A percentile compares a stretch with the other conserved stretches of the same genome.
Conservation (phyloP, 306 rosid genomes). For the Malus orientalis region DNA sequence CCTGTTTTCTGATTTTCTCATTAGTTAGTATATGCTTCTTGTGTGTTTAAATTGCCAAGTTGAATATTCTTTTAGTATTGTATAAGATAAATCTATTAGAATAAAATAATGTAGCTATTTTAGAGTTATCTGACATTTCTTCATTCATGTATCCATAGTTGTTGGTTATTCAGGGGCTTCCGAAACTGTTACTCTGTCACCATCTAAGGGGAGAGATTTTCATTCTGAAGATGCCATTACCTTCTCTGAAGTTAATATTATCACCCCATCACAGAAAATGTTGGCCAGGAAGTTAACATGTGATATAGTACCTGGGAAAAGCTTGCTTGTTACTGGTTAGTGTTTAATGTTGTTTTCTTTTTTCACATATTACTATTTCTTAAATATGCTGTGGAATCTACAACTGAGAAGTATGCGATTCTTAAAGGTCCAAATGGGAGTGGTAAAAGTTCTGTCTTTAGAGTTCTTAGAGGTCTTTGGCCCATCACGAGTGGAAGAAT, state of each 20-base stretch:
- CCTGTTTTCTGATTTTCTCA: not conserved
- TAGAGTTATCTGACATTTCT: not conserved
- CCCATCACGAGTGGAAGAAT: slow-evolving; percentile 73
- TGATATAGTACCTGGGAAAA: slow-evolving; percentile 60
- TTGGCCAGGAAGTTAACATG: slow-evolving; percentile 83
- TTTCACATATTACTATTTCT: not conserved
- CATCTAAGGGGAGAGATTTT: slow-evolving; percentile 33
- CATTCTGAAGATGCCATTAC: slow-evolving; percentile 53
- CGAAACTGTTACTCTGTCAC: slow-evolving; percentile 21
- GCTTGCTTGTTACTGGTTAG: slow-evolving; percentile 96
- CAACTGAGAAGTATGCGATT: slow-evolving; percentile 14
- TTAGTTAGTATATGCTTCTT: not conserved
- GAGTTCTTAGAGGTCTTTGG: slow-evolving; percentile 97
- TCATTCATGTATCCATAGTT: slow-evolving; percentile 5
- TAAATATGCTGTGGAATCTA: slow-evolving; percentile 10
- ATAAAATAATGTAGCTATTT: not conserved
- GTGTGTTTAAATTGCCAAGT: not conserved
- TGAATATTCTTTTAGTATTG: not conserved
- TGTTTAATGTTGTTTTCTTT: slow-evolving; percentile 1
- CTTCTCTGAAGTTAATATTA: slow-evolving; percentile 72
- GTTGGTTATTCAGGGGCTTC: slow-evolving; percentile 33
- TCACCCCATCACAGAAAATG: slow-evolving; percentile 84
- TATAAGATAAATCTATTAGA: not conserved
- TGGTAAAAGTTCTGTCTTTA: slow-evolving; percentile 95
- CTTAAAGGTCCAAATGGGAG: slow-evolving; percentile 93